Evolutionary conservation across 257 asterid genomes (phyloP).

Genomic region (Galeopsis tetrahit): DNA sequence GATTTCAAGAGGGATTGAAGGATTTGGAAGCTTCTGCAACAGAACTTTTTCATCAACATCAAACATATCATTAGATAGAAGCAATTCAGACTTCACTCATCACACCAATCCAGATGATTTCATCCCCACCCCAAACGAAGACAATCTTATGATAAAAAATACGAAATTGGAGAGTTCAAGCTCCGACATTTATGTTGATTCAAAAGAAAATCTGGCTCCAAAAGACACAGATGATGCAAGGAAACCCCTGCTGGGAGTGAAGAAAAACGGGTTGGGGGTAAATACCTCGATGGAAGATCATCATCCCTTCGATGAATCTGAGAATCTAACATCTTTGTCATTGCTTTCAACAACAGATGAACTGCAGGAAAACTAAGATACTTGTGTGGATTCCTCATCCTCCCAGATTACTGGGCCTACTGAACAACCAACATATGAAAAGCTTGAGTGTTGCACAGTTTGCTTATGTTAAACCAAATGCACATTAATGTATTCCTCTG

Average conservation of each 20-base stretch:
- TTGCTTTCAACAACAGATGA: conserved; percentile 55
- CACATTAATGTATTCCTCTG: conserved; percentile 6
- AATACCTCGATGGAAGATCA: conserved; percentile 36
- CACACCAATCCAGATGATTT: conserved; percentile 44
- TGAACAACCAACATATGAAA: background rate
- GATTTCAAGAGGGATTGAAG: conserved; percentile 79
- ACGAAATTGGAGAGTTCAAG: conserved; percentile 30
- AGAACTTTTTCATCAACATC: conserved; percentile 47
- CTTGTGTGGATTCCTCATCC: conserved; percentile 17
- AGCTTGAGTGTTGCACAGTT: conserved; percentile 2
- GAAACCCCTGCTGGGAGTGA: conserved; percentile 49
- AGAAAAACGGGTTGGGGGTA: conserved; percentile 27
- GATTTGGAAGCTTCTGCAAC: conserved; percentile 77
- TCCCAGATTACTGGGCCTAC: background rate
- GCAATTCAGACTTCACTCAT: conserved; percentile 58
- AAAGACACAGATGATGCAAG: conserved; percentile 18
- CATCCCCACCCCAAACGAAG: conserved; percentile 32
- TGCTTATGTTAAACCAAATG: conserved; percentile 10
- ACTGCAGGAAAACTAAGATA: conserved; percentile 11
- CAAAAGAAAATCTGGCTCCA: conserved; percentile 59
- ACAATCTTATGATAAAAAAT: conserved; percentile 6
- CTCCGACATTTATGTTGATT: conserved; percentile 12
- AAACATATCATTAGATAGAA: conserved; percentile 42
- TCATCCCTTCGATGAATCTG: conserved; percentile 60
- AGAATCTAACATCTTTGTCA: conserved; percentile 43